These are phyloP conservation scores for Metschnikowia continentalis DNA, from an alignment of 805 yeast species.

Conservation along the genomic window DNA sequence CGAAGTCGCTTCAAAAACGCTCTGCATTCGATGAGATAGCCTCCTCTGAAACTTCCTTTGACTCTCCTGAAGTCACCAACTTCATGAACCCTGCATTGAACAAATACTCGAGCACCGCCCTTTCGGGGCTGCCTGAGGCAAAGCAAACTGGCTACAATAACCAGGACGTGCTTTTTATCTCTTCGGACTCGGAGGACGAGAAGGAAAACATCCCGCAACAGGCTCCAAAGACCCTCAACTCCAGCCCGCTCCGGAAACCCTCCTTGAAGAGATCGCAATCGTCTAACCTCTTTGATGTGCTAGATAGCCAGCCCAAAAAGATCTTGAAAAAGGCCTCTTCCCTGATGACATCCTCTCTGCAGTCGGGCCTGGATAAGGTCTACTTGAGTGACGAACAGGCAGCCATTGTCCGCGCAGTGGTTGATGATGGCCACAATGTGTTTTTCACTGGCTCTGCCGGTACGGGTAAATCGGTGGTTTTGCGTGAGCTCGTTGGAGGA, in stretches of 20 bases:
- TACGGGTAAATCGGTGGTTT: slow-evolving; percentile 91
- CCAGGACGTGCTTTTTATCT: slow-evolving; percentile 8
- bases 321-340: slow-evolving; percentile 14
- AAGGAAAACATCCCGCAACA: slow-evolving; percentile 11
- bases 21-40: slow-evolving; percentile 17
- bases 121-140: slow-evolving; percentile 16
- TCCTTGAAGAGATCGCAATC: slow-evolving; percentile 21
- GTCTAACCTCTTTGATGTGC: slow-evolving; percentile 16
- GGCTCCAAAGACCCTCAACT: not conserved
- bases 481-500: slow-evolving; percentile 56
- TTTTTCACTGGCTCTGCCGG: slow-evolving; percentile 99
- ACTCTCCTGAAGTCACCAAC: slow-evolving; percentile 35
- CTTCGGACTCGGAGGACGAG: slow-evolving; percentile 9
- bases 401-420: slow-evolving; percentile 47
- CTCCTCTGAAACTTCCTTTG: slow-evolving; percentile 32
- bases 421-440: slow-evolving; percentile 57
- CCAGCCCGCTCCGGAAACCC: slow-evolving; percentile 10
- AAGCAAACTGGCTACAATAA: not conserved
- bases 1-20: slow-evolving; percentile 9
- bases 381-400: slow-evolving; percentile 40
- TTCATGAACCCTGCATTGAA: slow-evolving; percentile 31
- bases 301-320: slow-evolving; percentile 24
- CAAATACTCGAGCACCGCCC: slow-evolving; percentile 6
- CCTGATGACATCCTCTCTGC: slow-evolving; percentile 1
- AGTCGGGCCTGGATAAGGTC: slow-evolving; percentile 1